A percentile compares a stretch with the other conserved stretches of the same genome.
Conservation (phyloP, 106 monocot species). For the Dioscorea zingiberensis region DNA sequence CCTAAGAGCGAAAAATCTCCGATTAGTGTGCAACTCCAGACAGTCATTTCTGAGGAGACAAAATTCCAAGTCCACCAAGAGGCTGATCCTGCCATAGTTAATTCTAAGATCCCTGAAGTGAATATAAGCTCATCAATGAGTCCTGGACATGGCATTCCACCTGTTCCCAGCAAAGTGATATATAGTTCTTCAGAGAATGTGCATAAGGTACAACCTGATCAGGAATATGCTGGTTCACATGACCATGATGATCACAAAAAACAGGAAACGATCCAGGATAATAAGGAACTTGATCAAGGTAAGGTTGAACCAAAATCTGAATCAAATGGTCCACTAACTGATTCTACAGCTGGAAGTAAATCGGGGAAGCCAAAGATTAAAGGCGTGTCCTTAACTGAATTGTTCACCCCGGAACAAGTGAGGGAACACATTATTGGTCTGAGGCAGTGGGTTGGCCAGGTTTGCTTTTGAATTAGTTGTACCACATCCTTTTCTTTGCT, state of each 20-base stretch:
- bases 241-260: slow-evolving; percentile 30
- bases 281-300: slow-evolving; percentile 28
- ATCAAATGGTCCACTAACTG: slow-evolving; percentile 23
- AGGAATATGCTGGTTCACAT: slow-evolving; percentile 17
- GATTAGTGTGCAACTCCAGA: slow-evolving; percentile 23
- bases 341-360: slow-evolving; percentile 53
- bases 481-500: too few species aligned
- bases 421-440: slow-evolving; percentile 79
- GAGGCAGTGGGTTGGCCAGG: slow-evolving; percentile 98
- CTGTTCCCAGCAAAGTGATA: slow-evolving; percentile 13
- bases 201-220: slow-evolving; percentile 10
- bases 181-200: slow-evolving; percentile 20
- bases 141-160: slow-evolving; percentile 17
- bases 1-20: slow-evolving; percentile 41
- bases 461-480: slow-evolving; percentile 11
- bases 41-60: slow-evolving; percentile 22
- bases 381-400: slow-evolving; percentile 94
- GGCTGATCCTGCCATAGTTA: slow-evolving; percentile 13
- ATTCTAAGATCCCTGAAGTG: slow-evolving; percentile 32
- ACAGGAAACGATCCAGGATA: slow-evolving; percentile 39
- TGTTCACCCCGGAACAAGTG: slow-evolving; percentile 96
- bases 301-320: slow-evolving; percentile 60
- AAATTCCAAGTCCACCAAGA: slow-evolving; percentile 18
- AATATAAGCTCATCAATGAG: slow-evolving; percentile 35
- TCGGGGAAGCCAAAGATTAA: slow-evolving; percentile 99